A percentile compares a stretch with the other conserved stretches of the same genome.
Evolutionary conservation across 2,329 filamentous ascomycete genomes (phyloP).

Genomic region (Monosporascus sp.): DNA sequence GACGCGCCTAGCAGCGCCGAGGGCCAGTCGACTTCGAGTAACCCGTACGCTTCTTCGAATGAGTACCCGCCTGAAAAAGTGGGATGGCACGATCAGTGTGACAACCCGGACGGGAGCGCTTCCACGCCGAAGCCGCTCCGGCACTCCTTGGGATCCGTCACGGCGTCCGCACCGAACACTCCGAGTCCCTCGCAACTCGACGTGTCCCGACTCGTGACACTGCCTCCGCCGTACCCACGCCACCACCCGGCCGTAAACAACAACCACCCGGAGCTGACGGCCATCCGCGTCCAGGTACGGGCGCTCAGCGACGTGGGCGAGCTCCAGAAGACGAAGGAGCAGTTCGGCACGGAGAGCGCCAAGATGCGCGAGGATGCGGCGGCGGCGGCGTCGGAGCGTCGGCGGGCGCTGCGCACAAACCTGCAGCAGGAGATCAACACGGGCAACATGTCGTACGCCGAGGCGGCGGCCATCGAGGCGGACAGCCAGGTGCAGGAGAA

Average conservation of each 20-base stretch:
- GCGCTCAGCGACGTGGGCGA: slow-evolving; percentile 69
- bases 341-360: slow-evolving; percentile 49
- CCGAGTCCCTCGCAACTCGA: slow-evolving; percentile 60
- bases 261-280: slow-evolving; percentile 81
- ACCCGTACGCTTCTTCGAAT: slow-evolving; percentile 31
- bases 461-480: slow-evolving; percentile 75
- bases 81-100: slow-evolving; percentile 46
- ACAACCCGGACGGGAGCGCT: slow-evolving; percentile 11
- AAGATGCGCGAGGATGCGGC: slow-evolving; percentile 53
- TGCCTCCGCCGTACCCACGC: slow-evolving; percentile 89
- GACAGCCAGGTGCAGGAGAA: slow-evolving; percentile 68
- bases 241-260: slow-evolving; percentile 96
- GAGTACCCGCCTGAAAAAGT: slow-evolving; percentile 53
- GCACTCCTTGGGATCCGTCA: slow-evolving; percentile 34
- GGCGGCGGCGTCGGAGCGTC: slow-evolving; percentile 45
- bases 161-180: slow-evolving; percentile 39
- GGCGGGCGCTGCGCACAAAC: slow-evolving; percentile 62
- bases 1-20: slow-evolving; percentile 36
- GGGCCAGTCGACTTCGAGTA: slow-evolving; percentile 31
- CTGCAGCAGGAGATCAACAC: slow-evolving; percentile 74
- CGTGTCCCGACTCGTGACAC: slow-evolving; percentile 83
- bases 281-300: slow-evolving; percentile 69
- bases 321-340: slow-evolving; percentile 62
- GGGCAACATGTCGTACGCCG: slow-evolving; percentile 74
- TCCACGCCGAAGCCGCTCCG: slow-evolving; percentile 39